These are phyloP conservation scores for Paramecium primaurelia DNA, from an alignment of 73 alveolate genomes.

Conservation along the genomic window DNA sequence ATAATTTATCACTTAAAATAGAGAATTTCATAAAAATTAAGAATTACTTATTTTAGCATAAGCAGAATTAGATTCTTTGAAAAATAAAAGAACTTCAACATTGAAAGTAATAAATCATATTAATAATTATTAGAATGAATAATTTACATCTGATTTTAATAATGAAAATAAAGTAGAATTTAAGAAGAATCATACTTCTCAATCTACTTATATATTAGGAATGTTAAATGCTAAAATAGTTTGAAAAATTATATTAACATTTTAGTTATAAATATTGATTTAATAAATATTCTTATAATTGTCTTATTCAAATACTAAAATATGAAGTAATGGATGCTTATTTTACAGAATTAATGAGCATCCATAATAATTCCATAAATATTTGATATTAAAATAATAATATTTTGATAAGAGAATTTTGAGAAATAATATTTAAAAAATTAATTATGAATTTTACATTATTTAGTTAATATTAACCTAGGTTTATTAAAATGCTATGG, in stretches of 20 bases:
- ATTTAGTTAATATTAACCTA: too few species aligned
- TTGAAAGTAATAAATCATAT: neutral
- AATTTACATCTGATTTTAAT: neutral
- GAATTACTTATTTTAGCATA: slow-evolving; percentile 25
- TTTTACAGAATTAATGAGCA: too few species aligned
- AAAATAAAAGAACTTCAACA: neutral
- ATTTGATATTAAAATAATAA: too few species aligned
- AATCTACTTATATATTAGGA: neutral
- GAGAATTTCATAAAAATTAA: slow-evolving; percentile 35
- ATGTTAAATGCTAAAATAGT: neutral
- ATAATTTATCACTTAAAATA: neutral
- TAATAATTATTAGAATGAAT: neutral
- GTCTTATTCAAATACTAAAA: too few species aligned
- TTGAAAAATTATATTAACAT: neutral
- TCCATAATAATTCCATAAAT: too few species aligned
- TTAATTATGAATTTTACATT: too few species aligned
- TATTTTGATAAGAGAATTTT: too few species aligned
- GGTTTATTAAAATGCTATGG: too few species aligned
- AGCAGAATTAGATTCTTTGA: slow-evolving; percentile 38
- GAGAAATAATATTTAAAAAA: too few species aligned
- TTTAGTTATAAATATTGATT: neutral
- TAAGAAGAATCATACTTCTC: neutral
- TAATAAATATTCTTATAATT: neutral
- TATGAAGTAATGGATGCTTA: neutral
- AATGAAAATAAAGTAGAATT: neutral